Conservation (phyloP, 202 grass and related monocot species). For the Setaria viridis region DNA sequence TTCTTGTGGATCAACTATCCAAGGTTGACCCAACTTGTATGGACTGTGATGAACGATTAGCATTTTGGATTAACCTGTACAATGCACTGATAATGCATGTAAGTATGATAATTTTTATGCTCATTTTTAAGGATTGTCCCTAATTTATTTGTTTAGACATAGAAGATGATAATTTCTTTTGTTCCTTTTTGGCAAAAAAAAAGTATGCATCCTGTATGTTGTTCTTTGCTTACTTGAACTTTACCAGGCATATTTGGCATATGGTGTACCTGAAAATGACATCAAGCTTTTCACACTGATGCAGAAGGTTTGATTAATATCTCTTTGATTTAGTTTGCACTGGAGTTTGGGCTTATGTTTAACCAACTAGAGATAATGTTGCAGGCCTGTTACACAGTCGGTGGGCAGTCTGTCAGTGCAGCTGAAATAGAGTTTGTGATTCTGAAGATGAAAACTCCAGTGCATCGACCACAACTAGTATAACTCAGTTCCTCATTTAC, state of each 20-base stretch:
- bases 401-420: slow-evolving; percentile 82
- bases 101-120: slow-evolving; percentile 29
- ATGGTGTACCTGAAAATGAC: slow-evolving; percentile 87
- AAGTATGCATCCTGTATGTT: background rate
- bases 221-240: slow-evolving; percentile 27
- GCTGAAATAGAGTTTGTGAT: slow-evolving; percentile 94
- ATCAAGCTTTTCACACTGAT: slow-evolving; percentile 93
- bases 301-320: slow-evolving; percentile 74
- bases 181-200: slow-evolving; percentile 2
- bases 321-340: background rate
- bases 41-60: slow-evolving; percentile 71
- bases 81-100: slow-evolving; percentile 99
- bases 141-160: background rate
- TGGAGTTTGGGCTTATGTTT: background rate
- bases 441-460: slow-evolving; percentile 85
- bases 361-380: slow-evolving; percentile 28
- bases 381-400: slow-evolving; percentile 91
- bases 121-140: background rate
- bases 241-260: slow-evolving; percentile 93
- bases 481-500: background rate
- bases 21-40: slow-evolving; percentile 71
- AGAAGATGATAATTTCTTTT: background rate
- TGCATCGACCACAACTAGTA: slow-evolving; percentile 87
- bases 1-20: slow-evolving; percentile 85
- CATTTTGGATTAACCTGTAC: slow-evolving; percentile 98